A percentile compares a stretch with the other conserved stretches of the same genome.
Evolutionary conservation across 441 rosid genomes (phyloP).

Genomic region (Corymbia citriodora): DNA sequence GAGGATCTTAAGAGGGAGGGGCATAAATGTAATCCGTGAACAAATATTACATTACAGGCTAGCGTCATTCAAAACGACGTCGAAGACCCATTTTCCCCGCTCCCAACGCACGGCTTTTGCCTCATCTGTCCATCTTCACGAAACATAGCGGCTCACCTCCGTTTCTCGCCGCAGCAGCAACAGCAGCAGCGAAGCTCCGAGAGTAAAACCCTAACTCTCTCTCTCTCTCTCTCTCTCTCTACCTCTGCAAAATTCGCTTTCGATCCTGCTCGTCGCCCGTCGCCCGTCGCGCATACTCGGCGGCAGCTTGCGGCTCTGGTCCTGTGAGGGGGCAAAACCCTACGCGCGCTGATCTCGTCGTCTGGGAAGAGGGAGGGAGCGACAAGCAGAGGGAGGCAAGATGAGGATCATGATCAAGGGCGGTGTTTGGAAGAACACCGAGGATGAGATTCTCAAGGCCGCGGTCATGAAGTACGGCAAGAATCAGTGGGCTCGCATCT

Average conservation of each 20-base stretch:
- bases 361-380: neutral
- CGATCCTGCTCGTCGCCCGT: neutral
- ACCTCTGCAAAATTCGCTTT: constrained; percentile 7
- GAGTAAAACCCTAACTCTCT: neutral
- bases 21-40: too few species aligned
- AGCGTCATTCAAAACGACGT: neutral
- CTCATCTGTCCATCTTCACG: neutral
- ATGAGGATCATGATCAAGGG: constrained; percentile 99
- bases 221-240: neutral
- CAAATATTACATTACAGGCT: too few species aligned
- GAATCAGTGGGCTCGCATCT: constrained; percentile 98
- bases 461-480: constrained; percentile 99
- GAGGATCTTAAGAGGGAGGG: neutral
- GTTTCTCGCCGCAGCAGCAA: neutral
- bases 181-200: neutral
- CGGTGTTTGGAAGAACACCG: constrained; percentile 99
- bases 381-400: constrained; percentile 18
- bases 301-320: neutral
- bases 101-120: neutral
- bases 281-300: neutral
- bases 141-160: neutral
- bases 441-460: constrained; percentile 96
- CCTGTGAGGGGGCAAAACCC: neutral
- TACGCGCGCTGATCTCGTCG: neutral
- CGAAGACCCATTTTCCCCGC: neutral